A percentile compares a stretch with the other conserved stretches of the same genome.
These are phyloP conservation scores for Biscogniauxia sp. DNA, from an alignment of 2,329 filamentous ascomycete species.

Conservation along the genomic window DNA sequence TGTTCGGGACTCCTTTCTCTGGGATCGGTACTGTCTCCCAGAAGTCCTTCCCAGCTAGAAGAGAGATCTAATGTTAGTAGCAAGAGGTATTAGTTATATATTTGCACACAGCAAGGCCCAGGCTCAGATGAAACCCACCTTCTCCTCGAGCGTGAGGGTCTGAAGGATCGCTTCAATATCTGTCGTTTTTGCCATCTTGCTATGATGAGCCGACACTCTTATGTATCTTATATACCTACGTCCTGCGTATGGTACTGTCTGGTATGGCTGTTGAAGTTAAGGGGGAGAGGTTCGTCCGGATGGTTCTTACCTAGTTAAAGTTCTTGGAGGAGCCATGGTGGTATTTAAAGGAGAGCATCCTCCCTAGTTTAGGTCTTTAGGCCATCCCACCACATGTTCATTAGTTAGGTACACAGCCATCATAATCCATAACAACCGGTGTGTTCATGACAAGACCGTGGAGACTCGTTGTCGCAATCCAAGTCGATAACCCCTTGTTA, in stretches of 20 bases:
- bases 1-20: constrained; percentile 7
- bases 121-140: not conserved
- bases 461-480: not conserved
- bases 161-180: constrained; percentile 11
- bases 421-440: not conserved
- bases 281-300: not conserved
- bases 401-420: not conserved
- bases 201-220: not conserved
- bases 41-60: constrained; percentile 9
- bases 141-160: constrained; percentile 10
- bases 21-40: constrained; percentile 12
- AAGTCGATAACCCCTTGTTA: not conserved
- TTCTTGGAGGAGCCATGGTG: not conserved
- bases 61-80: constrained; percentile 5
- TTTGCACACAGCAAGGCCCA: not conserved
- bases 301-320: not conserved
- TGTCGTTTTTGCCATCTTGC: constrained; percentile 1
- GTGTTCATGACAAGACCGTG: not conserved
- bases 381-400: not conserved
- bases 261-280: not conserved
- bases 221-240: not conserved
- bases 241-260: not conserved
- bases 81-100: not conserved
- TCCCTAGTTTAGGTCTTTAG: too few relatives aligned
- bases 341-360: not conserved